Evolutionary conservation across 768 basidiomycete species (phyloP).

Genomic region (Clavulina sp.): DNA sequence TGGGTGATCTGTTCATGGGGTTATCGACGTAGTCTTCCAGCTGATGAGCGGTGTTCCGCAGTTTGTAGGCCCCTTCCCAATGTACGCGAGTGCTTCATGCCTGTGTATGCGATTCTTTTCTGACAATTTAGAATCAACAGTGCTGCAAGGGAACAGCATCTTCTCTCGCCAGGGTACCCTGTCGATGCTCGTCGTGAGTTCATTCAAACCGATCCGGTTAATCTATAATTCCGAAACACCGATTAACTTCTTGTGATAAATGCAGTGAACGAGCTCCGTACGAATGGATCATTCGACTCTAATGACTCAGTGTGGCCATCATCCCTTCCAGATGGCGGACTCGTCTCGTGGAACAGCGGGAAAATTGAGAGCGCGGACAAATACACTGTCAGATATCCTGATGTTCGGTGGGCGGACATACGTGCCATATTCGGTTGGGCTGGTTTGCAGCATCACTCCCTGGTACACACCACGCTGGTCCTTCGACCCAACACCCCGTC

Average conservation of each 20-base stretch:
- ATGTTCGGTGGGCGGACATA: conserved; percentile 3
- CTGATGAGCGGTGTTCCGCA: background rate
- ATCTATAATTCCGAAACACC: background rate
- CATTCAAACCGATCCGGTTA: background rate
- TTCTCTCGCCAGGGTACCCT: conserved; percentile 7
- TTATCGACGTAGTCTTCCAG: too few species aligned
- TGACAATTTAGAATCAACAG: background rate
- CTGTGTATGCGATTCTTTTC: background rate
- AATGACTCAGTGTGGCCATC: background rate
- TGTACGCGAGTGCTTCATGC: background rate
- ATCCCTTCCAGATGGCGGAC: conserved; percentile 6
- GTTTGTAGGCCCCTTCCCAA: conserved; percentile 6
- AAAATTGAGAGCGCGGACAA: background rate
- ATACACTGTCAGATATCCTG: conserved; percentile 3
- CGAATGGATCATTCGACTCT: too few species aligned
- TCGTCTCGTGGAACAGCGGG: conserved; percentile 4
- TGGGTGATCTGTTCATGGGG: too few species aligned
- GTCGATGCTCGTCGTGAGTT: background rate
- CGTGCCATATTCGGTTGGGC: conserved; percentile 8
- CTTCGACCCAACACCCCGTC: background rate
- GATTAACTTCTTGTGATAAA: conserved; percentile 1
- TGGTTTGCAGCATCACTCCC: conserved; percentile 8
- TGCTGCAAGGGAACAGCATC: conserved; percentile 7
- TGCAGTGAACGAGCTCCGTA: background rate
- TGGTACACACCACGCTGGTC: conserved; percentile 4